These are phyloP conservation scores for Penicillium sp. DNA, from an alignment of 2,329 filamentous ascomycete genomes.

Conservation along the genomic window DNA sequence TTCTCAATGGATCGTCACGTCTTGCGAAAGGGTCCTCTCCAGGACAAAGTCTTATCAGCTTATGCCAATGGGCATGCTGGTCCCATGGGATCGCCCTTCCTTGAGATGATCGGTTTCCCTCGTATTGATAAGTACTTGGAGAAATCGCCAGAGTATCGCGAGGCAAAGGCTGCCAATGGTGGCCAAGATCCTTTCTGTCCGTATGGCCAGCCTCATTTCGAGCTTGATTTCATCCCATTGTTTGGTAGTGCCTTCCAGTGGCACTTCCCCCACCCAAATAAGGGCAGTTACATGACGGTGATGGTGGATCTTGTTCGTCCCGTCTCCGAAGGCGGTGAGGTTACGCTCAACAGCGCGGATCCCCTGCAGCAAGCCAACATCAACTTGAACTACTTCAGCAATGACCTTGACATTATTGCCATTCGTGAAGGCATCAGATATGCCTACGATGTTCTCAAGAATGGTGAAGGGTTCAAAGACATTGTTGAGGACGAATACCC, in stretches of 20 bases:
- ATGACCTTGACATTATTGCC: slow-evolving; percentile 54
- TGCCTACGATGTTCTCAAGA: slow-evolving; percentile 55
- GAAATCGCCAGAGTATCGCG: slow-evolving; percentile 49
- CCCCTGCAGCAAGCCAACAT: slow-evolving; percentile 41
- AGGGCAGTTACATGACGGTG: slow-evolving; percentile 56
- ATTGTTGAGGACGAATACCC: slow-evolving; percentile 50
- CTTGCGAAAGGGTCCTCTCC: slow-evolving; percentile 36
- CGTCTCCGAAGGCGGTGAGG: slow-evolving; percentile 39
- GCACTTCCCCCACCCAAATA: slow-evolving; percentile 44
- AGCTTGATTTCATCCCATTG: slow-evolving; percentile 62
- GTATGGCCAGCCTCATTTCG: slow-evolving; percentile 59
- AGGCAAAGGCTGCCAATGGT: slow-evolving; percentile 42
- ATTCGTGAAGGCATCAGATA: slow-evolving; percentile 61
- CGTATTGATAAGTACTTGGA: slow-evolving; percentile 56
- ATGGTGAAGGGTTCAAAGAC: slow-evolving; percentile 55
- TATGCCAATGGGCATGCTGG: slow-evolving; percentile 44
- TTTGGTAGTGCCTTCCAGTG: slow-evolving; percentile 55
- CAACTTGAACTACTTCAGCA: slow-evolving; percentile 47
- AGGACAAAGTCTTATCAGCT: slow-evolving; percentile 32
- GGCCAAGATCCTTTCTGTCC: slow-evolving; percentile 55
- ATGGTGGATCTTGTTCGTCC: slow-evolving; percentile 55
- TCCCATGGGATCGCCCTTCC: slow-evolving; percentile 42
- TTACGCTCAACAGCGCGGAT: slow-evolving; percentile 43
- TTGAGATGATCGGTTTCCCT: slow-evolving; percentile 58
- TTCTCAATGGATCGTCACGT: slow-evolving; percentile 39